Evolutionary conservation across 2,329 filamentous ascomycete genomes (phyloP).

Genomic region (Alternaria angustiovoidea): DNA sequence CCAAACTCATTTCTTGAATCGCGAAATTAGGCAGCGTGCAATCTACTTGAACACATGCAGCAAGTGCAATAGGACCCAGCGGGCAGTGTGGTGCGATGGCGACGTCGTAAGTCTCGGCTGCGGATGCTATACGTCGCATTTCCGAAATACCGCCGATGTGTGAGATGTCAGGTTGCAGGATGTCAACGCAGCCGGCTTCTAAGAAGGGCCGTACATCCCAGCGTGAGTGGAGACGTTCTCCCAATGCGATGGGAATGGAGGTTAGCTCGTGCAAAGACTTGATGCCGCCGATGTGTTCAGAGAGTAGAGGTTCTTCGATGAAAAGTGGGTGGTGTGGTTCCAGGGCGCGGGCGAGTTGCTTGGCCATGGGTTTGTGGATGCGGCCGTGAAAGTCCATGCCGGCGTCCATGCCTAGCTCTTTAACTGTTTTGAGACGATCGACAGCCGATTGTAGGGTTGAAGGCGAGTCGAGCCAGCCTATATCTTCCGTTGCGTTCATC

Average conservation of each 20-base stretch:
- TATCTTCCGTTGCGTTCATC: constrained; percentile 81
- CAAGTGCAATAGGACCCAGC: constrained; percentile 75
- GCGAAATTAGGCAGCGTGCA: constrained; percentile 67
- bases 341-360: constrained; percentile 72
- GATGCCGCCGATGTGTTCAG: constrained; percentile 72
- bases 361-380: constrained; percentile 81
- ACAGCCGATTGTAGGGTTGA: constrained; percentile 68
- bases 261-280: constrained; percentile 67
- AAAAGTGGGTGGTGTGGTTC: constrained; percentile 76
- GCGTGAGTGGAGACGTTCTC: constrained; percentile 74
- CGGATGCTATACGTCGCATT: constrained; percentile 71
- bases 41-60: constrained; percentile 74
- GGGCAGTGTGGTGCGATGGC: constrained; percentile 78
- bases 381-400: constrained; percentile 82
- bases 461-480: constrained; percentile 80
- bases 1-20: constrained; percentile 80
- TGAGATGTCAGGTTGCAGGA: constrained; percentile 76
- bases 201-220: constrained; percentile 80
- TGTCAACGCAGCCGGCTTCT: constrained; percentile 71
- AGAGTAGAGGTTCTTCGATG: constrained; percentile 76
- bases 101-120: constrained; percentile 78
- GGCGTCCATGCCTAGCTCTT: constrained; percentile 73
- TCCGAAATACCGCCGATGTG: constrained; percentile 79
- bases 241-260: constrained; percentile 72
- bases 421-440: constrained; percentile 73